Evolutionary conservation across 257 asterid species (phyloP).

Genomic region (Primulina huaijiensis): DNA sequence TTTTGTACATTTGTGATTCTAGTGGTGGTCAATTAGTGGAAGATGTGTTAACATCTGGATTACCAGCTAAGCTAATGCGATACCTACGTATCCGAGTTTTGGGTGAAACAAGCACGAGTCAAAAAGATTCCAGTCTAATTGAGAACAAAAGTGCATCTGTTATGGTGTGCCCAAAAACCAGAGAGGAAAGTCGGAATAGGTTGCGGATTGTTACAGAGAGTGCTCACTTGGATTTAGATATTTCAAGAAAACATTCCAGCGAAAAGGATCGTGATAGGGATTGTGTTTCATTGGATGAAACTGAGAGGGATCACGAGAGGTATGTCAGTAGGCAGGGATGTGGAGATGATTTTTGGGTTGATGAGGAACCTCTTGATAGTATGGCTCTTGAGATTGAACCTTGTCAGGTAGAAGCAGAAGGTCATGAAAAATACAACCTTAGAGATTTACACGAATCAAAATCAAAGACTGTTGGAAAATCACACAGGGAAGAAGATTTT

Average conservation of each 20-base stretch:
- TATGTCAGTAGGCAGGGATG: slow-evolving; percentile 37
- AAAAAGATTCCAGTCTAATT: slow-evolving; percentile 52
- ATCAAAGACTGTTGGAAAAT: slow-evolving; percentile 55
- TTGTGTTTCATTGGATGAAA: slow-evolving; percentile 39
- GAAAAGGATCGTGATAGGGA: slow-evolving; percentile 44
- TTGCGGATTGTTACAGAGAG: slow-evolving; percentile 48
- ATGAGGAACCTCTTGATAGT: slow-evolving; percentile 55
- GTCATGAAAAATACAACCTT: slow-evolving; percentile 50
- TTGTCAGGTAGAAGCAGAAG: slow-evolving; percentile 53
- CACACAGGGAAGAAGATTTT: slow-evolving; percentile 64
- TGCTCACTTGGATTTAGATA: slow-evolving; percentile 49
- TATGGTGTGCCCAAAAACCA: slow-evolving; percentile 40
- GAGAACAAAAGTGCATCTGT: slow-evolving; percentile 51
- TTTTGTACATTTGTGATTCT: slow-evolving; percentile 30
- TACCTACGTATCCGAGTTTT: slow-evolving; percentile 71
- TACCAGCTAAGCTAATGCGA: slow-evolving; percentile 87
- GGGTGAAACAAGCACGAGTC: slow-evolving; percentile 64
- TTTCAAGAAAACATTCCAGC: slow-evolving; percentile 32
- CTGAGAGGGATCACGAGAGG: slow-evolving; percentile 51
- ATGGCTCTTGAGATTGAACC: slow-evolving; percentile 46
- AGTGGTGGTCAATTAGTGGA: slow-evolving; percentile 92
- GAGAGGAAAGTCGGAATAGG: slow-evolving; percentile 76
- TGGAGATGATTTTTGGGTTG: slow-evolving; percentile 59
- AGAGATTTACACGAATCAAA: slow-evolving; percentile 60
- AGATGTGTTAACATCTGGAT: slow-evolving; percentile 89